Conservation (phyloP, 345 rosid genomes). For the Garcia nutans region DNA sequence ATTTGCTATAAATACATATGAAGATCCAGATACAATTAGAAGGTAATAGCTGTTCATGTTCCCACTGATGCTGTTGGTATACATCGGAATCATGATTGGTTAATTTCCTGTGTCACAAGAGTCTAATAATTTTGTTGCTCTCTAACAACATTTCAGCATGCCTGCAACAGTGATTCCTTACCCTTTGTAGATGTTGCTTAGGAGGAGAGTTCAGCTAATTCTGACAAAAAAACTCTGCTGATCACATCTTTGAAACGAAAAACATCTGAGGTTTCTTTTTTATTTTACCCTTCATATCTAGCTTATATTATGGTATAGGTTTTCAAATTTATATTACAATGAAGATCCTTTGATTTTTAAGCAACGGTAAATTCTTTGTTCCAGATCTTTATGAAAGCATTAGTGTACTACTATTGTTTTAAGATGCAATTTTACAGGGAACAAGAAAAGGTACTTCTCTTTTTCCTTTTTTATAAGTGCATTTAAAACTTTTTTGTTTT, state of each 20-base stretch:
- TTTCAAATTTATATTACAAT: not conserved
- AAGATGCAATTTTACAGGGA: conserved; percentile 38
- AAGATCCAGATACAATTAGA: conserved; percentile 90
- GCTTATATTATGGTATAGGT: not conserved
- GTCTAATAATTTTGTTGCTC: conserved; percentile 38
- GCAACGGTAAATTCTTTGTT: conserved; percentile 1
- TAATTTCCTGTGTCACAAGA: conserved; percentile 34
- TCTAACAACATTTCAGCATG: conserved; percentile 71
- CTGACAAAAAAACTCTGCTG: conserved; percentile 30
- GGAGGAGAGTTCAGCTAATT: conserved; percentile 6
- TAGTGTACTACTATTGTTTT: not conserved
- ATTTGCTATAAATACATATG: conserved; percentile 78
- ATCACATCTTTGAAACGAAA: conserved; percentile 67
- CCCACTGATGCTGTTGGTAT: conserved; percentile 25
- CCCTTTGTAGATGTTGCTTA: conserved; percentile 5
- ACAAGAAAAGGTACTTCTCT: conserved; percentile 7
- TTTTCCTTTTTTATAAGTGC: not conserved
- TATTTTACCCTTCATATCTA: not conserved
- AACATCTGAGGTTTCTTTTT: conserved; percentile 50
- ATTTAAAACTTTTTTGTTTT: not conserved
- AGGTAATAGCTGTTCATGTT: conserved; percentile 55
- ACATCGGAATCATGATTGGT: conserved; percentile 30
- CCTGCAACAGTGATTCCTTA: conserved; percentile 66
- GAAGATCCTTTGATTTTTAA: conserved; percentile 15
- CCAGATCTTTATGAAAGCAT: not conserved